Base-by-base conservation (phyloP, 2,329 filamentous ascomycete genomes). In the Cladophialophora bantiana region DNA sequence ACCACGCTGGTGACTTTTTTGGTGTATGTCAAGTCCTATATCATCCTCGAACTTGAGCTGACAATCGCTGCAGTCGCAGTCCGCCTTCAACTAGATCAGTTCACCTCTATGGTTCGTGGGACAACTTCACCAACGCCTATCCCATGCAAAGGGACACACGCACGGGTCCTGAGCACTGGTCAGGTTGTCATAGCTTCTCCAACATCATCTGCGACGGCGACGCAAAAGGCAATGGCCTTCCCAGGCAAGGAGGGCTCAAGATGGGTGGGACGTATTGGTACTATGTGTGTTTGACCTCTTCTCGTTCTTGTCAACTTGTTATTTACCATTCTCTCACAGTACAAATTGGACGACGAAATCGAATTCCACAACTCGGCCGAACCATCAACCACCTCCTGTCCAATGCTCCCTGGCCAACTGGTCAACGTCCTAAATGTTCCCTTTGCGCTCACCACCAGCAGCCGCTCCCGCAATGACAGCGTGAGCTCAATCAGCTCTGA, bases 211-310 rank as follows among this genome's bases (percentile, higher is more conserved):
- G 89, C 74, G 92, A 96, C 78, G 92, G 93, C 65, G 84, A 89
- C 83, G 81, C 72, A 83, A 81, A 59, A 78, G 78, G n/a, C 50
- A 31, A 80, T 83, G 87, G 86, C 73, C 42, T 34, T 20, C 72
- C 72, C 13, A 87, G 92, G 73, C 86, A 87, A 72, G 93, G 93
- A 65, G 94, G 91, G 60, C 84, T 97, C 70, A 95, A 90, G 78
- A 97, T 97, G 91, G 94, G 94, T 53, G 88, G 90, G 67, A 95
- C 90, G 15, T 97, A 97, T 79, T 97, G 94, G 85, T 98, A 96
- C 83, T 97, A 95, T 80, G 93, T 96, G 83, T 80, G 91, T 84
- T 53, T 56, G 40, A 56, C 31, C 35, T 50, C 35, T 56, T 58
- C 53, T 58, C 26, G 52, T 59, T 35, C 40, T 65, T 48, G 45